Evolutionary conservation across 768 basidiomycete genomes (phyloP), one percentile per base, ranked within the genome.

Genomic region (Amanita fuliginea): DNA sequence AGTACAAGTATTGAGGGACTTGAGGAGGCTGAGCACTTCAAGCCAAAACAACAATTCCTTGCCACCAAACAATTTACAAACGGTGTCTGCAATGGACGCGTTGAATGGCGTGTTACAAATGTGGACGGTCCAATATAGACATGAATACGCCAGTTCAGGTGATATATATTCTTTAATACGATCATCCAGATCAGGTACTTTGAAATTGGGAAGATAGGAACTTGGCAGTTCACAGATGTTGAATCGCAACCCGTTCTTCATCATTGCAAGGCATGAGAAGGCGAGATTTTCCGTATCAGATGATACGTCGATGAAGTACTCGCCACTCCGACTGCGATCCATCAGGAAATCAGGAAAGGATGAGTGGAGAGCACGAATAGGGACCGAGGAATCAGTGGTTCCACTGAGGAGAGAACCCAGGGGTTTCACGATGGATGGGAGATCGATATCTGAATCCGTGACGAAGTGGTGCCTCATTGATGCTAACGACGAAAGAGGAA

Each of bases 321-420:
- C 47, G 6, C 51, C 52, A 26, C 60, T 60, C 9, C 64, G 61
- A 24, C 33, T 22, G 1, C 51, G 24, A 7, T 65, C 59, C 1
- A 51, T 49, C 16, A 68, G 50, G 45, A 62, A 70, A 39, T 70
- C 68, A 1, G 53, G 54, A 46, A 69, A 67, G 2, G 67, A 68
- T 10, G 62, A 56, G 48, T 69, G 67, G n/a, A 68, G 58, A 1
- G 62, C 55, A 3, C 54, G 58, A 33, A 67, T 56, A 10, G 56
- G 57, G 24, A 42, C 11, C 3, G 32, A 33, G 13, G 19, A 24
- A 16, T 45, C 43, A 7, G 43, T 18, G n/a, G 22, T 33, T 16
- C 43, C 43, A 26, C 26, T 14, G 13, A 45, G 43, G 11, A 45
- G 32, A 14, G 43, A 10, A 33, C 19, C 21, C 4, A 45, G 16